These are phyloP conservation scores for Colletotrichum melonis DNA, from an alignment of 2,329 filamentous ascomycete genomes.

Conservation along the genomic window DNA sequence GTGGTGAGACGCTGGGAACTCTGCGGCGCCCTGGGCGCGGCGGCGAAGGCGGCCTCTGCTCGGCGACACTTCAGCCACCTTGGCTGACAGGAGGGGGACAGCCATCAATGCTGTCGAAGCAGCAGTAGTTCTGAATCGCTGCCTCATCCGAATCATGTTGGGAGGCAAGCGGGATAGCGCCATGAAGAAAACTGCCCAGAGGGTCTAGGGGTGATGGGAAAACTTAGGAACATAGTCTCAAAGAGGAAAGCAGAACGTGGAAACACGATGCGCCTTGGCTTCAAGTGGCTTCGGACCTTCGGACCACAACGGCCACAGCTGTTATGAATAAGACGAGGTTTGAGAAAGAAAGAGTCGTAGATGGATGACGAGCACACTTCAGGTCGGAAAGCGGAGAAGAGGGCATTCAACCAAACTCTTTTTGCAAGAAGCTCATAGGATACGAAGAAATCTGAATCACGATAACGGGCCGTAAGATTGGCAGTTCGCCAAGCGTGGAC, in stretches of 20 bases:
- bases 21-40: neutral
- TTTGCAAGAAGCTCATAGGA: neutral
- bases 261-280: neutral
- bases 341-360: neutral
- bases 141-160: slow-evolving; percentile 5
- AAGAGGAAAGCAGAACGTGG: slow-evolving; percentile 13
- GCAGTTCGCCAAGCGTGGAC: neutral
- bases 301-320: neutral
- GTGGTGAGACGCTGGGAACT: neutral
- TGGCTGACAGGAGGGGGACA: slow-evolving; percentile 4
- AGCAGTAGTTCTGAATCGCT: neutral
- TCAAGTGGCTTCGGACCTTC: neutral
- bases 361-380: slow-evolving; percentile 29
- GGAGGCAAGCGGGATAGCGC: slow-evolving; percentile 1
- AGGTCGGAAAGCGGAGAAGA: neutral
- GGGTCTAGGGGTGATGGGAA: neutral
- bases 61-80: slow-evolving; percentile 8
- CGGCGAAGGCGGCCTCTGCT: slow-evolving; percentile 9
- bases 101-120: neutral
- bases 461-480: slow-evolving; percentile 4
- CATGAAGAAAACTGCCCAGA: slow-evolving; percentile 4
- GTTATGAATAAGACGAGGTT: neutral
- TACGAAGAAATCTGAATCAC: slow-evolving; percentile 7
- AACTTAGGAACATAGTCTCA: slow-evolving; percentile 4
- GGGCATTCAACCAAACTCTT: neutral